Conservation (phyloP, 306 rosid species). For the Luffa acutangula region DNA sequence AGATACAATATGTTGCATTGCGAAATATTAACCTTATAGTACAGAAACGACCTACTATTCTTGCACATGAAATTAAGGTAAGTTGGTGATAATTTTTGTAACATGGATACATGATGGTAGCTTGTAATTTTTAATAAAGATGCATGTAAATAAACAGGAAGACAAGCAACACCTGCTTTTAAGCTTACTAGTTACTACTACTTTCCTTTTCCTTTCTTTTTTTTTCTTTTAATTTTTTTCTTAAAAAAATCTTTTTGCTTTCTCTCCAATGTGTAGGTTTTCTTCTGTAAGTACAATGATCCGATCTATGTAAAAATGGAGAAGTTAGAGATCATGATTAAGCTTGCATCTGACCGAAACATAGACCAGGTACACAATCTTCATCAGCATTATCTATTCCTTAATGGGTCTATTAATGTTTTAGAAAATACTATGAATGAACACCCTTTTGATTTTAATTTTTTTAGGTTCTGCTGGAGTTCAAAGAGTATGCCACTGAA, state of each 20-base stretch:
- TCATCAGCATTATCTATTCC: not conserved
- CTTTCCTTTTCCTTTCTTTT: not conserved
- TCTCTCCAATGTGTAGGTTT: constrained; percentile 44
- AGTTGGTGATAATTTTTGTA: constrained; percentile 13
- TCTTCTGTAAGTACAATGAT: constrained; percentile 98
- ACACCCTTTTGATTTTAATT: constrained; percentile 6
- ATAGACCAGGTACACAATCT: constrained; percentile 71
- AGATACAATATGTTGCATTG: constrained; percentile 96
- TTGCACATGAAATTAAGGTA: constrained; percentile 99
- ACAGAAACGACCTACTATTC: constrained; percentile 95
- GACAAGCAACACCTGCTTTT: not conserved
- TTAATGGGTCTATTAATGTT: not conserved
- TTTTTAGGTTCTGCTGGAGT: constrained; percentile 86
- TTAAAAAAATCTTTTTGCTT: too few relatives aligned
- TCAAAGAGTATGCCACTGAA: constrained; percentile 98
- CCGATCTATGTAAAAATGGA: constrained; percentile 99
- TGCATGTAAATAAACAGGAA: not conserved
- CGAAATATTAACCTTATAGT: constrained; percentile 97
- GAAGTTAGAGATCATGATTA: constrained; percentile 95
- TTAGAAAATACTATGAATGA: not conserved
- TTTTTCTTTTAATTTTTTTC: too few relatives aligned
- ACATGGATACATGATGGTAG: not conserved
- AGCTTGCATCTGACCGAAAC: constrained; percentile 94
- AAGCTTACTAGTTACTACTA: not conserved
- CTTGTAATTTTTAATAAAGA: not conserved